Base-by-base conservation (phyloP, 139 green algal genomes). In the Micractinium conductrix region DNA sequence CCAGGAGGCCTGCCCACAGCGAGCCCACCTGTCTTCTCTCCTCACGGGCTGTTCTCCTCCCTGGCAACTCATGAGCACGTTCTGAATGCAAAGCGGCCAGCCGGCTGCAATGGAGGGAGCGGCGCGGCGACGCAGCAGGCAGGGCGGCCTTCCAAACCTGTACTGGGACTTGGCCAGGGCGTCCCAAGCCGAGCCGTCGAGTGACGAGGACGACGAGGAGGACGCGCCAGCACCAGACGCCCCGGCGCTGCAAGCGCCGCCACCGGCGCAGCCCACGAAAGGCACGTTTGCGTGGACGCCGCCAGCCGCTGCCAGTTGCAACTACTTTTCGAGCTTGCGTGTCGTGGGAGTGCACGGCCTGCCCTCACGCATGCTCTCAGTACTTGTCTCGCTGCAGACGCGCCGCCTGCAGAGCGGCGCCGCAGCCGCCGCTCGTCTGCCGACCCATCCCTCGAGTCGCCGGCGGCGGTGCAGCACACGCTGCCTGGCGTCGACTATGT, bases 401-500 rank as follows among this genome's bases (percentile, higher is more conserved):
- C 5, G 42, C 43, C 8, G 30, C 12, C 28, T 0, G 30, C 68
- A 33, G 19, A 28, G 17, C 14, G 37, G 5, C 45, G n/a, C 7
- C 70, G 70, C 33, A 44, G 35, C 65, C 10, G 65, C 10, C 74
- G 53, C 75, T 69, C 68, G 1, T 55, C 70, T 37, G 21, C 37
- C 1, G 65, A 72, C 33, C 65, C 16, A 33, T 1, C 74, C 37
- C 75, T 69, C 12, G 55, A 73, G 1, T 82, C 76, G 10, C 76
- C 76, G n/a, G n/a, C n/a, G n/a, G n/a, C n/a, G 0, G 30, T 58
- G 2, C 43, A 72, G 55, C 53, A 82, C 76, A 72, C 76, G 2
- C 40, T 73, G 38, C 76, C 76, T 4, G 76, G 76, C 10, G 55
- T 82, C 2, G 76, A 82, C 28, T 72, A 82, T 42, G 76, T 82